Conservation (phyloP, 768 basidiomycete genomes). For the Heimioporus sp. region DNA sequence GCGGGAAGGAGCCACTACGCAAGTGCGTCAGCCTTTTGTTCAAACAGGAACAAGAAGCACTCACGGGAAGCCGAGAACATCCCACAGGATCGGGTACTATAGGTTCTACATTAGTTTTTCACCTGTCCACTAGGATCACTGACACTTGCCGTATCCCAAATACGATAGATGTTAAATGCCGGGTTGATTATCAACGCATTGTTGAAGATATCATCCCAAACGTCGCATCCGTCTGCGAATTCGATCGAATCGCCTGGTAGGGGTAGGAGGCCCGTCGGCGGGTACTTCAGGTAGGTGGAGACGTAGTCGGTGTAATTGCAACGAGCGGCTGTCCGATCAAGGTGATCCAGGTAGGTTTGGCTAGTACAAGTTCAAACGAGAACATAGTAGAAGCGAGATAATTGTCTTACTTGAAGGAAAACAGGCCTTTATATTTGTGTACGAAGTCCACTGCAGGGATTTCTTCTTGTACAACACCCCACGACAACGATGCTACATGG, state of each 20-base stretch:
- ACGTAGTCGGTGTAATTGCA: constrained; percentile 68
- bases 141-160: constrained; percentile 59
- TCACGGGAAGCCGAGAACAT: constrained; percentile 80
- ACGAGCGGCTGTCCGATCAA: constrained; percentile 48
- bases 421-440: constrained; percentile 66
- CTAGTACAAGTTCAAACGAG: constrained; percentile 30
- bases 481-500: constrained; percentile 51
- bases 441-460: constrained; percentile 76
- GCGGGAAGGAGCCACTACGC: constrained; percentile 51
- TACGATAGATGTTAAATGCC: constrained; percentile 74
- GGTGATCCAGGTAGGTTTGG: constrained; percentile 56
- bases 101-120: neutral
- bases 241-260: constrained; percentile 58
- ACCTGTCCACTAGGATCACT: too few species aligned
- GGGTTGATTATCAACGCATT: constrained; percentile 65
- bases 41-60: constrained; percentile 13
- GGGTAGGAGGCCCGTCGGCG: constrained; percentile 62
- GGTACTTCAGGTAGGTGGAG: constrained; percentile 61
- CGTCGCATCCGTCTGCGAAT: constrained; percentile 53
- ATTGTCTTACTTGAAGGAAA: constrained; percentile 59
- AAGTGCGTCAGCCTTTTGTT: too few species aligned
- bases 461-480: constrained; percentile 62
- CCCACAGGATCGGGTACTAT: constrained; percentile 67
- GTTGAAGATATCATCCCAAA: constrained; percentile 66
- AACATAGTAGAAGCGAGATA: constrained; percentile 11